phyloP scores from a whole-genome alignment of 148 eudicot species.

The Spergularia bocconei region DNA sequence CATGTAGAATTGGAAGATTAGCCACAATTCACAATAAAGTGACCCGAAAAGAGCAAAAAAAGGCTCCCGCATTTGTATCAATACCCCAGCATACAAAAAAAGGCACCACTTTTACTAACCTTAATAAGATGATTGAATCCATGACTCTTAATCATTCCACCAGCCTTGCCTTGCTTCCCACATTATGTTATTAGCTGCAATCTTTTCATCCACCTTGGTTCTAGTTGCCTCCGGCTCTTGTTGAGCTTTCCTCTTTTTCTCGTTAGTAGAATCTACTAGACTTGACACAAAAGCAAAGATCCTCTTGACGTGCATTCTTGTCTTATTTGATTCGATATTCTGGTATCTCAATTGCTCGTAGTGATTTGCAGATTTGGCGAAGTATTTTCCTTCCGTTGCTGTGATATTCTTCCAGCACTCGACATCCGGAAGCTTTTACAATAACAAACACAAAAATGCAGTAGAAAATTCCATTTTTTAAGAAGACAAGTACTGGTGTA shows the following conservation, averaged over 20 bases:
- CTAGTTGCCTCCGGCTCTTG: neutral
- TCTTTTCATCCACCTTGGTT: neutral
- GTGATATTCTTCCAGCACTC: no score
- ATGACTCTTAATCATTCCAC: no score
- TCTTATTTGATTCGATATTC: neutral
- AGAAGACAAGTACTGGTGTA: neutral
- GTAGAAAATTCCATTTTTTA: neutral
- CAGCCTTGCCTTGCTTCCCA: neutral
- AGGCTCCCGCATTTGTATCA: no score
- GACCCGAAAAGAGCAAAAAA: no score
- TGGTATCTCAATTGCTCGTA: neutral
- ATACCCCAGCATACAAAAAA: no score
- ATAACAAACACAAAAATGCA: neutral
- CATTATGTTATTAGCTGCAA: neutral
- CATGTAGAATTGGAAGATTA: no score
- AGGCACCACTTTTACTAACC: no score
- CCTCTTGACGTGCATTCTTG: neutral
- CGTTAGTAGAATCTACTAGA: neutral
- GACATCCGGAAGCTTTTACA: neutral
- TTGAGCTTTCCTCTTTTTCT: neutral
- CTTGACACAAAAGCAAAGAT: neutral
- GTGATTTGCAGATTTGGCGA: neutral
- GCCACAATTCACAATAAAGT: no score
- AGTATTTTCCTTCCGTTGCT: neutral
- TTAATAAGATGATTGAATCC: no score